Conservation (phyloP, 305 asterid species). For the Galium porrigens region DNA sequence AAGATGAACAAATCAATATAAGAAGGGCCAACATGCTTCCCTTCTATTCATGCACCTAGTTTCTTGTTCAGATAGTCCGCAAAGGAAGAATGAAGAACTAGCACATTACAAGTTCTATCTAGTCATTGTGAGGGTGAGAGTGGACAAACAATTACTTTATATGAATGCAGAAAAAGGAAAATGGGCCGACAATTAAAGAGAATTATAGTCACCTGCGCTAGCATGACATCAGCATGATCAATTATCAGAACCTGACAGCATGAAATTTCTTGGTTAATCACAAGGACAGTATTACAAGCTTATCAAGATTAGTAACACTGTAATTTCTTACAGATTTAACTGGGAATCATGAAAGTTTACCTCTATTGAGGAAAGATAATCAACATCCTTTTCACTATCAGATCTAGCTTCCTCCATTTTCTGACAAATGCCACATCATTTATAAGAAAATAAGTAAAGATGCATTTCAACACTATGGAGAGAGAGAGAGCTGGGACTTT, state of each 20-base stretch:
- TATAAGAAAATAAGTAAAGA: conserved; percentile 1
- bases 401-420: conserved; percentile 74
- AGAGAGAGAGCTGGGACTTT: no score
- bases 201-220: conserved; percentile 54
- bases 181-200: background rate
- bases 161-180: background rate
- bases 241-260: conserved; percentile 58
- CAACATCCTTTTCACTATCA: conserved; percentile 64
- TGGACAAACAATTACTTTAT: background rate
- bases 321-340: background rate
- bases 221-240: conserved; percentile 82
- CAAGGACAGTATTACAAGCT: conserved; percentile 11
- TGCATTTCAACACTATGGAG: no score
- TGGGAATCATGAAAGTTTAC: conserved; percentile 21
- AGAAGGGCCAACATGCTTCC: background rate
- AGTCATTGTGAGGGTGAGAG: background rate
- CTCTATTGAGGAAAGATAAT: conserved; percentile 91
- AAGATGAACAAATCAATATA: background rate
- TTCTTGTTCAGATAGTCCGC: background rate
- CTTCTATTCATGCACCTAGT: background rate
- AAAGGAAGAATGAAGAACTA: background rate
- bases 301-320: conserved; percentile 4
- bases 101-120: background rate
- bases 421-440: conserved; percentile 27
- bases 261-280: conserved; percentile 12